Evolutionary conservation across 2,329 filamentous ascomycete species (phyloP).

Genomic region (Colletotrichum limetticola): DNA sequence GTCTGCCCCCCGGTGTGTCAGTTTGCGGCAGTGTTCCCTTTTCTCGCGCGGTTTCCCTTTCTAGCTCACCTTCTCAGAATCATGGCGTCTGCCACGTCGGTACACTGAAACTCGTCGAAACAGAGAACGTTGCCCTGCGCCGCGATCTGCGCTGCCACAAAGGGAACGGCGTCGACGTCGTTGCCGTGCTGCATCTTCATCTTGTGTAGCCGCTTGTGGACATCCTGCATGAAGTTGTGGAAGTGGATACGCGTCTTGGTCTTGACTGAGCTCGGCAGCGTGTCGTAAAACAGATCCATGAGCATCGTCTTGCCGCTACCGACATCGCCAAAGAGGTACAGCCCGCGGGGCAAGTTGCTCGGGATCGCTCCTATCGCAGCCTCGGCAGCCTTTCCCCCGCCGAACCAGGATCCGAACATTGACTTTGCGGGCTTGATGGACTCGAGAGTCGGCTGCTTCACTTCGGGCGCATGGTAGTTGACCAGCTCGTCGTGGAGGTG

Average conservation of each 20-base stretch:
- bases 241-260: conserved; percentile 96
- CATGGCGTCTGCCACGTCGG: conserved; percentile 98
- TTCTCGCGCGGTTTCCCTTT: neutral
- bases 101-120: conserved; percentile 99
- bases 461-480: conserved; percentile 77
- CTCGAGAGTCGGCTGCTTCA: conserved; percentile 82
- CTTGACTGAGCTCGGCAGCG: conserved; percentile 80
- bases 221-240: conserved; percentile 99
- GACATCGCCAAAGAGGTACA: conserved; percentile 97
- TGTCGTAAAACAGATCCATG: conserved; percentile 98
- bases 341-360: conserved; percentile 80
- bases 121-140: conserved; percentile 87
- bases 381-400: conserved; percentile 51
- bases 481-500: conserved; percentile 86
- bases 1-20: conserved; percentile 49
- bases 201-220: conserved; percentile 89
- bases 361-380: conserved; percentile 67
- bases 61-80: conserved; percentile 77
- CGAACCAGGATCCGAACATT: conserved; percentile 71
- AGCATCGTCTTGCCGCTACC: conserved; percentile 99
- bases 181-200: conserved; percentile 91
- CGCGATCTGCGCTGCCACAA: conserved; percentile 94
- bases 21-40: neutral
- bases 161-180: conserved; percentile 90
- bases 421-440: conserved; percentile 67